Evolutionary conservation across 2,329 filamentous ascomycete species (phyloP), one percentile per base, ranked within the genome.

Genomic region (Calonectria honghensis): DNA sequence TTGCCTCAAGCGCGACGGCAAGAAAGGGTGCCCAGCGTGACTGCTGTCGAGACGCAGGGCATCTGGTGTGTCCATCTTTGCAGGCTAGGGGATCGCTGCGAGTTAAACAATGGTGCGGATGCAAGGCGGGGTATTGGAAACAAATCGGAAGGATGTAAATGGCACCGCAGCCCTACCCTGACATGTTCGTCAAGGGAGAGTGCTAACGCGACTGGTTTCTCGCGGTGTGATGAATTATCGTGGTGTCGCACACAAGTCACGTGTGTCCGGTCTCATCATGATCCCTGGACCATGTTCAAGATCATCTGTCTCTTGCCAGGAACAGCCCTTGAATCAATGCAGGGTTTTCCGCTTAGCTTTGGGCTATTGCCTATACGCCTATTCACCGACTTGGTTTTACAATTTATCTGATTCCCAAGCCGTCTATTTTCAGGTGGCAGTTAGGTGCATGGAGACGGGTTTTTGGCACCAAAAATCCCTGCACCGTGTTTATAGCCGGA

Each of bases 1-100:
- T n/a, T 65, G 64, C 29, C 16, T 59, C 11, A 74, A 32, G 5
- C 74, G 69, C 2, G 67, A n/a, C 2, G 67, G 67, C 14, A 73
- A 41, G 14, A 63, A 48, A 14, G 54, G 7, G 1, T 64, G 39
- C 3, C 68, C 6, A 18, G 52, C 29, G n/a, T 41, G 29, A 20
- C 29, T 31, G 39, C 32, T 27, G 48, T 41, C 35, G 48, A 18
- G 54, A 39, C 18, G 39, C n/a, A 57, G 37, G 31, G 45, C 68
- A 70, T 63, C 14, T 39, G 48, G n/a, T 37, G 68, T 41, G 54
- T 68, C 48, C 32, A 67, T 51, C 10, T 35, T 52, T 31, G 35
- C 57, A 10, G 27, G 24, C 37, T 27, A 39, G 57, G 57, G 57
- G 24, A 63, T 29, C 57, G 57, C 57, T 39, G 57, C 24, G 35